Evolutionary conservation across 2,329 filamentous ascomycete species (phyloP).

Genomic region (Paecilomyces fulvus): DNA sequence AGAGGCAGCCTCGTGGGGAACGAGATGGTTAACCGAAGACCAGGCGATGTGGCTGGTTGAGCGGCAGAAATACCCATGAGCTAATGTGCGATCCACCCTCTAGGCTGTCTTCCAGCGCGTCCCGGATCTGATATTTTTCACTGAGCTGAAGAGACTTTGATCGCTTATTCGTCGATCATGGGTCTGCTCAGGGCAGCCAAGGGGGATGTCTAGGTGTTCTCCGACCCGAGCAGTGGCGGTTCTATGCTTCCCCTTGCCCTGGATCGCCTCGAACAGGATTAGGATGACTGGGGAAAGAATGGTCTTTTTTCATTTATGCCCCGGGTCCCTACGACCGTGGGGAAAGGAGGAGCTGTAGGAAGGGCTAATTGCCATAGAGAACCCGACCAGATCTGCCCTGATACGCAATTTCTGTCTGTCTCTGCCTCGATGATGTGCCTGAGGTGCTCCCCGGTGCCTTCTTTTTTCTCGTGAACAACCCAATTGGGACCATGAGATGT

Average conservation of each 20-base stretch:
- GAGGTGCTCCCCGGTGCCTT: neutral
- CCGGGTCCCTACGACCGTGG: neutral
- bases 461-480: neutral
- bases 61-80: neutral
- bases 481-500: neutral
- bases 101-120: neutral
- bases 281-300: neutral
- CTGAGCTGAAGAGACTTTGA: neutral
- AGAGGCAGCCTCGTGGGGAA: neutral
- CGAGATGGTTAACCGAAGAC: neutral
- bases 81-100: neutral
- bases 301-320: neutral
- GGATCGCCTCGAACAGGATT: neutral
- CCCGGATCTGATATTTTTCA: neutral
- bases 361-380: neutral
- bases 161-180: neutral
- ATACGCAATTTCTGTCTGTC: neutral
- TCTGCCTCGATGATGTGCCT: neutral
- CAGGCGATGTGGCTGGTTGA: neutral
- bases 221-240: neutral
- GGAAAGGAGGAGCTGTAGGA: neutral
- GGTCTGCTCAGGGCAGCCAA: neutral
- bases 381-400: neutral
- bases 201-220: neutral
- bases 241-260: neutral